Percentiles rank a stretch among this genome's conserved stretches.
Conservation (phyloP, 345 rosid genomes). For the Diplotaxis tenuifolia region DNA sequence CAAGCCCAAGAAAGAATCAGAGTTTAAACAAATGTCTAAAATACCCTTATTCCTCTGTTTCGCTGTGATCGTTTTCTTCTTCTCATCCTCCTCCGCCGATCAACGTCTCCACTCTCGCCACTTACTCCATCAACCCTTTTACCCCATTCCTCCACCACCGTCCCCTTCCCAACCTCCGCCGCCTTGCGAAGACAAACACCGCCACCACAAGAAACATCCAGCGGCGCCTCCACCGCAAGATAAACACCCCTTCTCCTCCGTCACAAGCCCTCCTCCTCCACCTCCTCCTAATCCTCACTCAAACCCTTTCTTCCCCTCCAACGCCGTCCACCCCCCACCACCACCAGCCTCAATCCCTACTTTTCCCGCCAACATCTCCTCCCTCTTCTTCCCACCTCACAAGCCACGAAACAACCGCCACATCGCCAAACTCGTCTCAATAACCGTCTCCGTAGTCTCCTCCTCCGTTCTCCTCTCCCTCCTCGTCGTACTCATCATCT, state of each 20-base stretch:
- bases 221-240: conserved; percentile 39
- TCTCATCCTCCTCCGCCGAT: conserved; percentile 30
- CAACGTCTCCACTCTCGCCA: conserved; percentile 39
- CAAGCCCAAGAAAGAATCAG: background rate
- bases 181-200: conserved; percentile 35
- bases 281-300: conserved; percentile 36
- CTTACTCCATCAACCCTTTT: conserved; percentile 72
- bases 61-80: background rate
- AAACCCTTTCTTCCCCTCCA: conserved; percentile 50
- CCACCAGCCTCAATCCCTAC: conserved; percentile 54
- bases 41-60: conserved; percentile 8
- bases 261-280: conserved; percentile 25
- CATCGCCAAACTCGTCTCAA: conserved; percentile 40
- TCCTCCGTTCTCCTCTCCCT: conserved; percentile 50
- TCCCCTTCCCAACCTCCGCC: conserved; percentile 36
- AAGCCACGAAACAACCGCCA: conserved; percentile 32
- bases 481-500: conserved; percentile 40
- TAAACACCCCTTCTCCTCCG: conserved; percentile 48
- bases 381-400: conserved; percentile 64
- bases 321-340: conserved; percentile 31
- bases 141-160: conserved; percentile 46
- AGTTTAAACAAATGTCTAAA: conserved; percentile 16
- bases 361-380: conserved; percentile 89
- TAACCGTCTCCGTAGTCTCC: conserved; percentile 56
- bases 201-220: conserved; percentile 34